Evolutionary conservation across 1,284 basidiomycete species (phyloP).

Genomic region (Ustilago loliicola): DNA sequence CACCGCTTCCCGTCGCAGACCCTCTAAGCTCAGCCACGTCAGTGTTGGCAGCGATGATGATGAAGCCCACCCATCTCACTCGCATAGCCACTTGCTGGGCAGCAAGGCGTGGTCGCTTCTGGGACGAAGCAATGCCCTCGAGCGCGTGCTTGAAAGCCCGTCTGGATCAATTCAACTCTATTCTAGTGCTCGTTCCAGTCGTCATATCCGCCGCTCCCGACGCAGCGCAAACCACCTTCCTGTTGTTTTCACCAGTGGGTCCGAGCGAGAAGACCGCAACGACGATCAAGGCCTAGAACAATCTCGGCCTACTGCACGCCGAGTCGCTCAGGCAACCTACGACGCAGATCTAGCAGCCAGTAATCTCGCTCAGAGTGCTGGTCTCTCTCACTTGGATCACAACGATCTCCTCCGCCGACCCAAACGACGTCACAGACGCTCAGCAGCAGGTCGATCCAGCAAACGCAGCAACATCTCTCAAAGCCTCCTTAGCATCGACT

Average conservation of each 20-base stretch:
- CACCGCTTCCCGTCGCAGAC: conserved; percentile 20
- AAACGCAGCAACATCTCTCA: conserved; percentile 54
- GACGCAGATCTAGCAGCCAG: conserved; percentile 42
- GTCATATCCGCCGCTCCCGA: conserved; percentile 15
- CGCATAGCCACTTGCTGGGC: conserved; percentile 30
- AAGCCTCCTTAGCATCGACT: conserved; percentile 41
- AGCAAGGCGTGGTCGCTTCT: conserved; percentile 48
- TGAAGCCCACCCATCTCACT: conserved; percentile 9
- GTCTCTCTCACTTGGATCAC: conserved; percentile 34
- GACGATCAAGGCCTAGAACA: neutral
- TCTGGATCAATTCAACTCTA: conserved; percentile 41
- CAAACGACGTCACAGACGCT: conserved; percentile 44
- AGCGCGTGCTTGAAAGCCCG: conserved; percentile 29
- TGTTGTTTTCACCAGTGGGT: conserved; percentile 40
- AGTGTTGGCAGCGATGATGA: conserved; percentile 39
- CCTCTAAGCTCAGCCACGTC: conserved; percentile 33
- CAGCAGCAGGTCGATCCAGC: conserved; percentile 44
- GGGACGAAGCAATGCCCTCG: conserved; percentile 24
- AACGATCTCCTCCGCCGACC: conserved; percentile 33
- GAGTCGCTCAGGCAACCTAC: conserved; percentile 7
- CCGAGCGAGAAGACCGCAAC: conserved; percentile 27
- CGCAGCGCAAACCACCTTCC: conserved; percentile 18
- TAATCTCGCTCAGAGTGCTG: conserved; percentile 50
- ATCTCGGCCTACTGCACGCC: conserved; percentile 7
- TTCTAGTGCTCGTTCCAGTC: conserved; percentile 42